Evolutionary conservation across 2,329 filamentous ascomycete genomes (phyloP), one percentile per base, ranked within the genome.

Genomic region (Ramularia collo-cygni): DNA sequence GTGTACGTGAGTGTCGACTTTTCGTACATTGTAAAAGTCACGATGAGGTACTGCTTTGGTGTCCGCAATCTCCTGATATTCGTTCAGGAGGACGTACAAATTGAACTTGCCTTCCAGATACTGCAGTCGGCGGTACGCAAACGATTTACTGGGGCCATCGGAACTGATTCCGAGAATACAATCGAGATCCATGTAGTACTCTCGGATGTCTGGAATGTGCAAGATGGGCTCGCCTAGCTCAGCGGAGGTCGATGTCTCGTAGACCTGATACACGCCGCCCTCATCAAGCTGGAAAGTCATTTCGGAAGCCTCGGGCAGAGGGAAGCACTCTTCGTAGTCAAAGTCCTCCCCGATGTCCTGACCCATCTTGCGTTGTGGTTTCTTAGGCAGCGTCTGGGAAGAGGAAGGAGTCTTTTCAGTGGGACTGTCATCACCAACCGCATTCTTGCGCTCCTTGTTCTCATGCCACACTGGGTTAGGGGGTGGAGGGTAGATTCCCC

Each of bases 11-110:
- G 92, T 98, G 60, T 98, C 92, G 36, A 98, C 92, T 64, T 98
- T 98, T 60, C 92, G 78, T 35, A 98, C 92, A 59, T 98, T 98
- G 71, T 98, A 98, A 60, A 98, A 98, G 65, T 98, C 92, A 69
- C 92, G 81, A 64, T 98, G 92, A 2, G 92, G 92, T 39, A 96
- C 92, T 55, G 85, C 90, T 64, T 98, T 98, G 62, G 86, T 95
- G 68, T 98, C 92, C 43, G 92, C 90, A 37, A 93, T 92, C 64
- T 98, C 92, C 60, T 96, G 89, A 53, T 96, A 96, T 63, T 95
- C 92, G 60, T 98, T 96, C 43, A 96, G 70, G 19, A 98, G 76
- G 15, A 81, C 78, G 60, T 98, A 95, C 15, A 98, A 74, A 60
- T 95, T 94, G 67, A 95, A 98, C 60, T 95, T 95, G 44, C 88